Base-by-base conservation (phyloP, 1,284 basidiomycete species). In the Inonotus obliquus region DNA sequence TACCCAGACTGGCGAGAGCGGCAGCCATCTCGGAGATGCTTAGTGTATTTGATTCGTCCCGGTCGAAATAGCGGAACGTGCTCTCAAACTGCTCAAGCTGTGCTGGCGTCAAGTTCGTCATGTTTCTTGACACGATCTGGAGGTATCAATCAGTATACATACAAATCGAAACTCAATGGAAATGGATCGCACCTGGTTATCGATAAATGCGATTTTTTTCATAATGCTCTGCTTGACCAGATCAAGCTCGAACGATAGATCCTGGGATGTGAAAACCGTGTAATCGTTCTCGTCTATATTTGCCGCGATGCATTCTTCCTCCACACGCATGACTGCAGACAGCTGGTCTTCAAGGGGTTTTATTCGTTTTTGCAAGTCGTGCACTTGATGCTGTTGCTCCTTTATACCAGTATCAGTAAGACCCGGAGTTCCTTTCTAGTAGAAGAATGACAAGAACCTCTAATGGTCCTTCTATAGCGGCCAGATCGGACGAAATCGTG, bases 261-360 rank as follows among this genome's bases (percentile, higher is more conserved):
- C 96, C 71, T 95, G 92, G 66, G 83, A 84, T 0, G 92, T 95
- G 69, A 96, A 91, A 14, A 96, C 85, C 0, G 96, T 98, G 70
- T 97, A 93, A 72, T 98, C 96, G 72, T 98, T 98, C 74, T 98
- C 96, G 70, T 98, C 96, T 2, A 98, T 90, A 67, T 96, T 98
- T 19, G 95, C 96, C n/a, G 87, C 86, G 3, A 77, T 76, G 71
- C 96, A 98, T 60, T 90, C 89, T 9, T 81, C 79, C 68, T 96
- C 92, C 1, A 84, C 87, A 3, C 72, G 76, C 1, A 78, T 78
- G 10, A 92, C 86, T 7, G 75, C 73, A 7, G 73, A 73, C 21
- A 94, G 73, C 0, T 79, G 75, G 19, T 85, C 82, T 7, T 82
- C 78, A 35, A 93, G 74, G 0, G 79, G 77, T 1, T 85, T 83